A percentile compares a stretch with the other conserved stretches of the same genome.
Conservation (phyloP, 441 rosid genomes). For the Syzygium malaccense region DNA sequence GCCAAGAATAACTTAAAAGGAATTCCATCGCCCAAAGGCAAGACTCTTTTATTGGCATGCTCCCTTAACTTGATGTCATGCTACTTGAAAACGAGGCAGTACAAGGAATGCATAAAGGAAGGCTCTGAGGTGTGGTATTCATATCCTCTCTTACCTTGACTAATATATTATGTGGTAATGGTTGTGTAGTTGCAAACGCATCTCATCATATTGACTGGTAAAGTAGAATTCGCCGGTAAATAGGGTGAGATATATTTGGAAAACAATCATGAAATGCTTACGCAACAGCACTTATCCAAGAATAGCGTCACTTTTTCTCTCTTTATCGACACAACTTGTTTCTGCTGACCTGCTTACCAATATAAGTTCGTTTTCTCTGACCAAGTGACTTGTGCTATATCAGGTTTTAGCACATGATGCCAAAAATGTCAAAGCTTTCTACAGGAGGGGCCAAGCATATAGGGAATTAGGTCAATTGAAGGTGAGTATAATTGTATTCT, state of each 20-base stretch:
- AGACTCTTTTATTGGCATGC: constrained; percentile 60
- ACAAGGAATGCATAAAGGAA: constrained; percentile 61
- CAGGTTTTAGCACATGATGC: constrained; percentile 79
- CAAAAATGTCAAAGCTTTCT: constrained; percentile 81
- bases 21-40: constrained; percentile 50
- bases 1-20: constrained; percentile 78
- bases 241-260: not conserved
- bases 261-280: not conserved
- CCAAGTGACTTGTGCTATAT: not conserved
- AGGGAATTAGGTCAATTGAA: constrained; percentile 62
- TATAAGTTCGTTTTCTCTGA: not conserved
- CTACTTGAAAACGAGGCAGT: constrained; percentile 70
- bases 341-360: constrained; percentile 10
- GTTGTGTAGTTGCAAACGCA: not conserved
- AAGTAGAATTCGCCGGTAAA: not conserved
- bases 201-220: not conserved
- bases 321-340: not conserved
- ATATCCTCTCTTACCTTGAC: not conserved
- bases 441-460: constrained; percentile 94
- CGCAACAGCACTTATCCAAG: not conserved
- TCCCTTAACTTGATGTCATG: constrained; percentile 95
- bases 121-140: constrained; percentile 68
- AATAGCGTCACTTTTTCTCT: not conserved
- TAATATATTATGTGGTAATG: not conserved
- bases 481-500: constrained; percentile 40